phyloP scores from a whole-genome alignment of 441 rosid genomes.

The Brassica balearica region DNA sequence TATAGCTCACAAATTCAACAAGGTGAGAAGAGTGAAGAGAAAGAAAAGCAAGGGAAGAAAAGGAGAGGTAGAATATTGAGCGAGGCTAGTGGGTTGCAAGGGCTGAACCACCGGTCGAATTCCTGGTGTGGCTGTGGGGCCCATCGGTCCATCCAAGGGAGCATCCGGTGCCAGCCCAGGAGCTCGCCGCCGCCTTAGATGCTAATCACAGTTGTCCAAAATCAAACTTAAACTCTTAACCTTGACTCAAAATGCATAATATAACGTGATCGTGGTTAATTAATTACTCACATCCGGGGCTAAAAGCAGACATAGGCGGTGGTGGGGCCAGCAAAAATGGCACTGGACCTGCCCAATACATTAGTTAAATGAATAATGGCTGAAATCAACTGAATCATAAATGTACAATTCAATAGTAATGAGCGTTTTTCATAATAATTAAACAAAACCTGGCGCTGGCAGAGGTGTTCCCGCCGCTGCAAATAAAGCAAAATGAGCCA shows the following conservation, averaged over 20 bases:
- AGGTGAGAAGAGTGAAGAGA: constrained; percentile 11
- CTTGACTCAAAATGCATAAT: neutral
- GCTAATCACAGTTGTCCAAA: constrained; percentile 44
- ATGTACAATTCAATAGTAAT: neutral
- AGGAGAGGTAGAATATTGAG: constrained; percentile 39
- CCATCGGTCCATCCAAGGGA: constrained; percentile 26
- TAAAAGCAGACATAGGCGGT: constrained; percentile 56
- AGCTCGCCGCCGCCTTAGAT: constrained; percentile 56
- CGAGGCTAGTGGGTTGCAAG: constrained; percentile 39
- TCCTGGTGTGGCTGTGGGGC: constrained; percentile 45
- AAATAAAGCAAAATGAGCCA: constrained; percentile 38
- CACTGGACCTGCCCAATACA: constrained; percentile 61
- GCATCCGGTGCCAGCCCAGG: constrained; percentile 40
- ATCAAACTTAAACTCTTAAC: neutral
- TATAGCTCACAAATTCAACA: constrained; percentile 31
- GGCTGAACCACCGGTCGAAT: constrained; percentile 48
- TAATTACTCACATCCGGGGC: constrained; percentile 57
- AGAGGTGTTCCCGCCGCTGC: constrained; percentile 79
- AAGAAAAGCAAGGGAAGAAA: constrained; percentile 39
- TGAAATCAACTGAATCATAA: neutral
- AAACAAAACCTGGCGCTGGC: constrained; percentile 61
- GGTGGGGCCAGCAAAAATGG: constrained; percentile 61
- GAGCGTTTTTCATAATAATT: neutral
- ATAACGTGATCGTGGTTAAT: neutral
- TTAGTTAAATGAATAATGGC: neutral